Conservation (phyloP, 805 yeast species). For the Cyberlindnera bimundalis region DNA sequence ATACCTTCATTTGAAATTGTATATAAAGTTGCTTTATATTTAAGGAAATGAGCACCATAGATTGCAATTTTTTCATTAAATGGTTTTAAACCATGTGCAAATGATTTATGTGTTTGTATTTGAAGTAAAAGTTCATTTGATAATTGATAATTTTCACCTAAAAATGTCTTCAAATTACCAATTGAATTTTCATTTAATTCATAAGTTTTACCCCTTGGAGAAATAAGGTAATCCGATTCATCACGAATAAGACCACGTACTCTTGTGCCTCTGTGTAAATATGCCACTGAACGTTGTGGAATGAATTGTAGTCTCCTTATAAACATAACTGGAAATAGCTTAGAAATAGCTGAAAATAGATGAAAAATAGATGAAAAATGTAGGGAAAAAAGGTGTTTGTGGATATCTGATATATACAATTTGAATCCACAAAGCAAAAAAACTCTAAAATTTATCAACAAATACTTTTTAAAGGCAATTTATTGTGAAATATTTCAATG, state of each 20-base stretch:
- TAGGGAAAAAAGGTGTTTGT: neutral
- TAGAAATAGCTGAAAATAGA: no score
- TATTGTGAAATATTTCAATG: no score
- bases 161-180: conserved; percentile 43
- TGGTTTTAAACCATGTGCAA: conserved; percentile 87
- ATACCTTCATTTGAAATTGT: conserved; percentile 31
- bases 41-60: conserved; percentile 64
- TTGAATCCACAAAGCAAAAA: neutral
- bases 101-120: conserved; percentile 88
- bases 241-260: conserved; percentile 71
- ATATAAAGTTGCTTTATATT: conserved; percentile 35
- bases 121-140: conserved; percentile 67
- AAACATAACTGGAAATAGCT: no score
- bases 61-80: conserved; percentile 82
- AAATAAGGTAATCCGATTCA: conserved; percentile 52
- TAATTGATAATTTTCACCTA: conserved; percentile 48
- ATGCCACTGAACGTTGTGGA: conserved; percentile 32
- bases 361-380: no score
- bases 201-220: conserved; percentile 51
- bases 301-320: conserved; percentile 12
- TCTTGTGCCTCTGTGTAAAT: conserved; percentile 45
- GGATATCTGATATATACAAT: neutral
- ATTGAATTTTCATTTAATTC: conserved; percentile 49
- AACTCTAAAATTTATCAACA: no score
- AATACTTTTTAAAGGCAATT: neutral